These are phyloP conservation scores for Ciborinia camelliae DNA, from an alignment of 2,329 filamentous ascomycete genomes.

Conservation along the genomic window DNA sequence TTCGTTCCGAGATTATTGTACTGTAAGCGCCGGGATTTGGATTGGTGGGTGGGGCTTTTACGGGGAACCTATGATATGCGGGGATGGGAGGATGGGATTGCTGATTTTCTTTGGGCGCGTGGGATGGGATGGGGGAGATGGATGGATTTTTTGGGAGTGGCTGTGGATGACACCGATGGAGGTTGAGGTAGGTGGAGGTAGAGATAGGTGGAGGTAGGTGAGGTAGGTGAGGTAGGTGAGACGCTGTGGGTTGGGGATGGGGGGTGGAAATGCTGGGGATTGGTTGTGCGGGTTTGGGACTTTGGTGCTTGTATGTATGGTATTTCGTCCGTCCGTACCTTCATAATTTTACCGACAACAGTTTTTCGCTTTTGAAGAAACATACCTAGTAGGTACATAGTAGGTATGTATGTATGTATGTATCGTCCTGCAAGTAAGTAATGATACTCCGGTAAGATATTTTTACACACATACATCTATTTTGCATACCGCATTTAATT, in stretches of 20 bases:
- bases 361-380: too few relatives aligned
- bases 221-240: neutral
- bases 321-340: neutral
- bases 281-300: neutral
- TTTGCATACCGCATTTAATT: constrained; percentile 3
- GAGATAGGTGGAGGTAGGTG: neutral
- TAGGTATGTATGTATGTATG: neutral
- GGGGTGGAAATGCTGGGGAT: neutral
- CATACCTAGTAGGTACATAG: too few relatives aligned
- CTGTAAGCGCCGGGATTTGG: constrained; percentile 9
- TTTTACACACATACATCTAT: neutral
- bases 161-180: too few relatives aligned
- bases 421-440: neutral
- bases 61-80: neutral
- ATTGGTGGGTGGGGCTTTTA: neutral
- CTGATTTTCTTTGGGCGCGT: neutral
- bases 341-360: neutral
- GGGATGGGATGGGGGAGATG: neutral
- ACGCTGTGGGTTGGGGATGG: neutral
- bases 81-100: neutral
- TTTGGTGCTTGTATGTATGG: neutral
- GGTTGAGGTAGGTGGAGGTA: neutral
- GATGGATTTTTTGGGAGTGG: neutral
- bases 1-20: neutral
- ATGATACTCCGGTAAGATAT: neutral